phyloP scores from a whole-genome alignment of 208 protist genomes.

The Leptomonas seymouri region DNA sequence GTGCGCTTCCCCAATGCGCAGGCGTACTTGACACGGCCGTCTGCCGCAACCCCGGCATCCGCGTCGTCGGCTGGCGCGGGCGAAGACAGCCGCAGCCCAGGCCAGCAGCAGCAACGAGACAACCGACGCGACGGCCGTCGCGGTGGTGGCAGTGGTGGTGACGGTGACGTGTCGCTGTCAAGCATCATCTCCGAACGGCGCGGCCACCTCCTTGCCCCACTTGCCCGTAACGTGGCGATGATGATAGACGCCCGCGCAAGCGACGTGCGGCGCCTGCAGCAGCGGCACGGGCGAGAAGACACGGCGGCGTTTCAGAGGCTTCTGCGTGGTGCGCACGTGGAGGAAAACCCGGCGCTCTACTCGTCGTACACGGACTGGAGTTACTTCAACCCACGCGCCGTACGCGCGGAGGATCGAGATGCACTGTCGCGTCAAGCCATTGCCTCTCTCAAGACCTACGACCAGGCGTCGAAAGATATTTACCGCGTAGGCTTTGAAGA shows the following conservation, averaged over 20 bases:
- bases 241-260: conserved; percentile 65
- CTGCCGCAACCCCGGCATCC: conserved; percentile 20
- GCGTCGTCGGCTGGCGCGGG: conserved; percentile 16
- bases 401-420: conserved; percentile 80
- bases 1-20: conserved; percentile 77
- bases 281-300: conserved; percentile 84
- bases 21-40: conserved; percentile 68
- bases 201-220: conserved; percentile 60
- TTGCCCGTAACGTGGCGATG: conserved; percentile 53
- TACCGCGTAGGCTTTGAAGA: conserved; percentile 70
- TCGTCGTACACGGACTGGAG: conserved; percentile 73
- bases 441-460: conserved; percentile 64
- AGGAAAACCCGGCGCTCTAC: conserved; percentile 58
- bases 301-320: conserved; percentile 63
- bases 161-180: conserved; percentile 53
- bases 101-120: conserved; percentile 9
- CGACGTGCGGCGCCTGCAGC: conserved; percentile 77
- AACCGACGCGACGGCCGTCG: conserved; percentile 14
- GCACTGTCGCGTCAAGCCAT: conserved; percentile 50
- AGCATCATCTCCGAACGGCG: conserved; percentile 73
- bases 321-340: conserved; percentile 39
- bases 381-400: conserved; percentile 85
- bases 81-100: not conserved
- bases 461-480: conserved; percentile 59
- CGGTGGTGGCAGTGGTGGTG: conserved; percentile 12